A percentile compares a stretch with the other conserved stretches of the same genome.
Evolutionary conservation across 140 eudicot species (phyloP).

Genomic region (Erigeron philadelphicus): DNA sequence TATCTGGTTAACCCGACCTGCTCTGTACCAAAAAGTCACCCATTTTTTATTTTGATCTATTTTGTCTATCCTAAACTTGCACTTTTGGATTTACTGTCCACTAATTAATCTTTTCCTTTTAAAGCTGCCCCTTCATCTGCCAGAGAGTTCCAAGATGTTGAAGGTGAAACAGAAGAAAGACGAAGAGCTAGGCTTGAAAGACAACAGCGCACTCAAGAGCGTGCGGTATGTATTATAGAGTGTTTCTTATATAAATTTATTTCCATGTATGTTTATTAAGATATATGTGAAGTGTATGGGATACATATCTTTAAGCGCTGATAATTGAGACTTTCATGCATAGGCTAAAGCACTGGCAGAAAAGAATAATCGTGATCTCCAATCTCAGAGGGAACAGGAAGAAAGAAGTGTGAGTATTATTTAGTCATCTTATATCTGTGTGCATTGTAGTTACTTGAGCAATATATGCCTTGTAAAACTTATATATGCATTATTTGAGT

Average conservation of each 20-base stretch:
- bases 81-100: slow-evolving; percentile 4
- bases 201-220: slow-evolving; percentile 97
- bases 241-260: slow-evolving; percentile 2
- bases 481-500: slow-evolving; percentile 1
- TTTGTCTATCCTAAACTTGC: slow-evolving; percentile 1
- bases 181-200: slow-evolving; percentile 93
- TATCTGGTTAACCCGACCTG: background rate
- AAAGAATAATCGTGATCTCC: slow-evolving; percentile 87
- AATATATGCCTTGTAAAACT: background rate
- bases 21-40: background rate
- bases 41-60: background rate
- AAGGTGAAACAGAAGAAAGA: slow-evolving; percentile 96
- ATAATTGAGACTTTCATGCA: slow-evolving; percentile 11
- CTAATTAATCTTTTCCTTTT: slow-evolving; percentile 22
- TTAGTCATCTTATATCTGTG: slow-evolving; percentile 16
- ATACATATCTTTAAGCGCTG: slow-evolving; percentile 16
- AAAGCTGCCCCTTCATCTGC: slow-evolving; percentile 57
- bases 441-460: slow-evolving; percentile 12
- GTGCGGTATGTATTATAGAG: slow-evolving; percentile 60
- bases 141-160: slow-evolving; percentile 81
- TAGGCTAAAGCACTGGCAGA: slow-evolving; percentile 96
- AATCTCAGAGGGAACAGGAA: slow-evolving; percentile 76
- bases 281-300: background rate
- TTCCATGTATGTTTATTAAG: background rate
- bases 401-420: slow-evolving; percentile 64